phyloP scores from a whole-genome alignment of 768 basidiomycete species.

The Tricholoma hemisulphureum region DNA sequence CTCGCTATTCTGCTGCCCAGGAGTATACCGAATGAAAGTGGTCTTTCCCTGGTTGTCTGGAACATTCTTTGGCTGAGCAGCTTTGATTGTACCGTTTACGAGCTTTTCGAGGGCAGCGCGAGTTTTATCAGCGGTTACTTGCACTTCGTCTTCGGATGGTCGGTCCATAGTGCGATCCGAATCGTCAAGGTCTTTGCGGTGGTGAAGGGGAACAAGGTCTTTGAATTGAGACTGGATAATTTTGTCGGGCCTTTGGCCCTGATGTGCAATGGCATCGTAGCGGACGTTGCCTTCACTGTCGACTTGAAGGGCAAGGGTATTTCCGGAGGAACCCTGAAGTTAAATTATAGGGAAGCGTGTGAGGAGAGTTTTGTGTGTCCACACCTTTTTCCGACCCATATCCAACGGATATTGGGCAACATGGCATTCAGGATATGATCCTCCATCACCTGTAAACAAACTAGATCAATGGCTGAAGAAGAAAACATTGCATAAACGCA shows the following conservation, averaged over 20 bases:
- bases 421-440: conserved; percentile 93
- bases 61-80: conserved; percentile 95
- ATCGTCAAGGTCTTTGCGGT: conserved; percentile 86
- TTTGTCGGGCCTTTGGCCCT: conserved; percentile 87
- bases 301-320: conserved; percentile 94
- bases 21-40: conserved; percentile 93
- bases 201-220: conserved; percentile 88
- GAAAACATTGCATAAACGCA: conserved; percentile 32
- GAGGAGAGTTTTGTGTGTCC: conserved; percentile 19
- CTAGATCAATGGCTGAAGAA: background rate
- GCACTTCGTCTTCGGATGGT: conserved; percentile 91
- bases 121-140: conserved; percentile 88
- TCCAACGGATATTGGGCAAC: conserved; percentile 95
- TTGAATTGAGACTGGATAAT: conserved; percentile 94
- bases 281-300: conserved; percentile 95
- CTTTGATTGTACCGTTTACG: conserved; percentile 95
- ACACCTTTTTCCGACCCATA: conserved; percentile 92
- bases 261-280: conserved; percentile 95
- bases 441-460: conserved; percentile 63
- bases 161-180: conserved; percentile 77
- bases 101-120: conserved; percentile 90
- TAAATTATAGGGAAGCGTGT: conserved; percentile 4
- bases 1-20: conserved; percentile 78
- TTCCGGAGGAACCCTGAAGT: conserved; percentile 79
- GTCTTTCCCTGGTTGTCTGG: conserved; percentile 83